Evolutionary conservation across 176 grass and related monocot genomes (phyloP).

Genomic region (Aegilops umbellulata): DNA sequence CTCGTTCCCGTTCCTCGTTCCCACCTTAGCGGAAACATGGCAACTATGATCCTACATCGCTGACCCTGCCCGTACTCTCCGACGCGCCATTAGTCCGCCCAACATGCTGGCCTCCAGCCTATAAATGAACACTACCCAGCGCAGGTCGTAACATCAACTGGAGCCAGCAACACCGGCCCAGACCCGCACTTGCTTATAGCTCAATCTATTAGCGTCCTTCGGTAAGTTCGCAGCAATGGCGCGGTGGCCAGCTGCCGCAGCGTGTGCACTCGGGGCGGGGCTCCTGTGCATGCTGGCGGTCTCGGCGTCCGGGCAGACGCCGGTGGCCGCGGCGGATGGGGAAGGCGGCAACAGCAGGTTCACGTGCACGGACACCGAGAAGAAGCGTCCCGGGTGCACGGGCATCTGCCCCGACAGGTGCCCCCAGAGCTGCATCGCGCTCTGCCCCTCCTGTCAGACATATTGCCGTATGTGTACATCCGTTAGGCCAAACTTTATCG

Average conservation of each 20-base stretch:
- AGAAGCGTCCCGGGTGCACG: neutral
- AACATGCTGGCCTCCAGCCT: too few relatives aligned
- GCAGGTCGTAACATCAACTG: too few relatives aligned
- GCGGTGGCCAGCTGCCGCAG: neutral
- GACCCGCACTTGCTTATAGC: too few relatives aligned
- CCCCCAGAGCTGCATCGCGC: neutral
- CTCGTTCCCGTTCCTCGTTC: too few relatives aligned
- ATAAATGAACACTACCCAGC: too few relatives aligned
- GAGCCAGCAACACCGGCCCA: too few relatives aligned
- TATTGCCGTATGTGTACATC: neutral
- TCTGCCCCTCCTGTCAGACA: neutral
- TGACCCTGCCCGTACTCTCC: too few relatives aligned
- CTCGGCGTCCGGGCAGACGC: neutral
- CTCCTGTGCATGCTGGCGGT: neutral
- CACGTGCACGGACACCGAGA: neutral
- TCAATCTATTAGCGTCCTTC: neutral
- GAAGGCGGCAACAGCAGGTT: neutral
- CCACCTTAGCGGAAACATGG: too few relatives aligned
- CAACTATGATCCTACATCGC: too few relatives aligned
- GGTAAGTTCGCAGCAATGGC: neutral
- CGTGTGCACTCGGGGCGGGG: neutral
- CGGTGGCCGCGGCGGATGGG: neutral
- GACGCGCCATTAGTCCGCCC: too few relatives aligned
- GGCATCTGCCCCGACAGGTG: neutral
- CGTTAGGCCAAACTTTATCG: neutral